Conservation (phyloP, 2,329 filamentous ascomycete genomes). For the Calonectria ilicicola region DNA sequence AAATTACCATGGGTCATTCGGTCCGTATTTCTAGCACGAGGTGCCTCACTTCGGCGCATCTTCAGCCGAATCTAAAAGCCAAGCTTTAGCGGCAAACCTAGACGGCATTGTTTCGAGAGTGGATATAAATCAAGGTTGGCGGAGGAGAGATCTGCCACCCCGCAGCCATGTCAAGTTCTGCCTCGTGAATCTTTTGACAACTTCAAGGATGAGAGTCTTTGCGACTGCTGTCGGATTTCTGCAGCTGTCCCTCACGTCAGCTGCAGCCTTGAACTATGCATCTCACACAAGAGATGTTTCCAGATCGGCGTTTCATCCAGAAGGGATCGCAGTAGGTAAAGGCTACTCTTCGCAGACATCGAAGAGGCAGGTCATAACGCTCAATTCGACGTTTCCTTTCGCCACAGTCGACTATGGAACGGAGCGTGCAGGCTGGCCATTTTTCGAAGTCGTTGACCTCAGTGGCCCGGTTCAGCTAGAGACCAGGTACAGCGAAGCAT, state of each 20-base stretch:
- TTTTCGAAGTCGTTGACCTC: not conserved
- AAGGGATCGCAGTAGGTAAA: not conserved
- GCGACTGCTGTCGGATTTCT: not conserved
- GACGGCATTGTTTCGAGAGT: not conserved
- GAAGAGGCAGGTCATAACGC: not conserved
- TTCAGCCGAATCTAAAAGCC: not conserved
- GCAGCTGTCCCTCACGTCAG: not conserved
- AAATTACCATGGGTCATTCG: not conserved
- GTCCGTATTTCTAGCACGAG: not conserved
- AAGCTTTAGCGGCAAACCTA: not conserved
- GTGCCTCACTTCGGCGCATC: not conserved
- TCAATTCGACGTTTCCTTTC: not conserved
- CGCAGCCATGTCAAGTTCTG: not conserved
- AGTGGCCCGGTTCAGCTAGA: not conserved
- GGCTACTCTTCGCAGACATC: not conserved
- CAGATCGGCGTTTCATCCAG: not conserved
- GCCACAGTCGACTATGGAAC: constrained; percentile 8
- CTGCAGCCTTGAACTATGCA: not conserved
- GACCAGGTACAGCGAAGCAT: constrained; percentile 10
- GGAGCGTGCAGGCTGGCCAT: constrained; percentile 2
- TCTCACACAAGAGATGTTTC: not conserved
- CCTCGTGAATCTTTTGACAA: not conserved
- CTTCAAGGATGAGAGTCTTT: not conserved
- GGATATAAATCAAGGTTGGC: not conserved
- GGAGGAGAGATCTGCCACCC: not conserved